Base-by-base conservation (phyloP, 1,284 basidiomycete genomes). In the Pascua sp. region DNA sequence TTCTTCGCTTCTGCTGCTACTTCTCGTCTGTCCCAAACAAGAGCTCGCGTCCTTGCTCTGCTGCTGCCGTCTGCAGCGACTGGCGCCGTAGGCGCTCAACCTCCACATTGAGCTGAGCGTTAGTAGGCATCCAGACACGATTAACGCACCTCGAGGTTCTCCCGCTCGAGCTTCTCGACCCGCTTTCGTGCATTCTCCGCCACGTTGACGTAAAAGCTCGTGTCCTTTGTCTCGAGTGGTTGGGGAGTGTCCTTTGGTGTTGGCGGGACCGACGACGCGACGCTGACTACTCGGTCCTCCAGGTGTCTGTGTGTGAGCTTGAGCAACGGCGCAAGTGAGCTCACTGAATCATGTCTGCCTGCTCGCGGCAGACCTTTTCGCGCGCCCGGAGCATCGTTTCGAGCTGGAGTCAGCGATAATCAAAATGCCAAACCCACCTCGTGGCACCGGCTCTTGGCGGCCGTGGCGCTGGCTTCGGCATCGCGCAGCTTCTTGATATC, bases 401-500 rank as follows among this genome's bases (percentile, higher is more conserved):
- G 15, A 67, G 65, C 62, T 32, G 24, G 24, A 32, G 24, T 32
- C 24, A 32, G 24, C 7, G 24, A 7, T 32, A 7, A 3, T 7
- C 24, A 32, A 32, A 32, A 32, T 32, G 7, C 24, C 24, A 32
- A 32, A 32, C 24, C 24, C 24, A 32, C 24, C 24, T 71, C 65
- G 50, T 64, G 62, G 40, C 59, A 64, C 42, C 62, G 55, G 0
- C 47, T 61, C 36, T 54, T 52, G 45, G 60, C 57, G 0, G 49
- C 42, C 41, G 66, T 56, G 8, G 56, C 62, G 16, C 67, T 56
- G 4, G 46, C 54, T 24, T 65, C 49, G 1, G 71, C 70, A 11
- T 67, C 62, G 40, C 69, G 66, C 47, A 61, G 58, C 16, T 58
- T 51, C 40, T 61, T 49, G 8, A 72, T 56, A 42, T 75, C 72